Percentiles rank a stretch among this genome's conserved stretches.
These are phyloP conservation scores for Spathaspora girioi DNA, from an alignment of 805 yeast genomes.

Conservation along the genomic window DNA sequence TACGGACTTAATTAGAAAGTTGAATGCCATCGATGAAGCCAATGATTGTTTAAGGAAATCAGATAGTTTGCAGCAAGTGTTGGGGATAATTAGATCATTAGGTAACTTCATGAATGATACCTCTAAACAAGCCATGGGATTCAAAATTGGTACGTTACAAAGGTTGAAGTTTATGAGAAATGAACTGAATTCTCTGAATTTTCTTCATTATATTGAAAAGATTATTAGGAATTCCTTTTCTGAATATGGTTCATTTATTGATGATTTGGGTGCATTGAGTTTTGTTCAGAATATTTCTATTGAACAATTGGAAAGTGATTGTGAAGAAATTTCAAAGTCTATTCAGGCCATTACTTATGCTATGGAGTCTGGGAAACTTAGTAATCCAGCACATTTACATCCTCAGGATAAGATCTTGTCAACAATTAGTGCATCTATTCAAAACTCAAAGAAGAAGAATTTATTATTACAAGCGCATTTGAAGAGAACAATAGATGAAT, in stretches of 20 bases:
- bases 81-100: constrained; percentile 82
- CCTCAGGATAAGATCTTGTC: constrained; percentile 73
- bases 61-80: constrained; percentile 61
- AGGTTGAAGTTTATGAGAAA: constrained; percentile 88
- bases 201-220: constrained; percentile 88
- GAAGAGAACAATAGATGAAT: constrained; percentile 58
- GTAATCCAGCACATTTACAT: constrained; percentile 74
- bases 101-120: constrained; percentile 96
- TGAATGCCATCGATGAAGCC: constrained; percentile 71
- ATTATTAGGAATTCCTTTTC: constrained; percentile 84
- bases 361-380: constrained; percentile 76
- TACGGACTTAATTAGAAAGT: constrained; percentile 60
- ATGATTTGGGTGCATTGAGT: constrained; percentile 59
- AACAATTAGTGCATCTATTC: constrained; percentile 61
- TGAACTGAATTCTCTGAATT: constrained; percentile 80
- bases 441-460: constrained; percentile 71
- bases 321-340: constrained; percentile 56
- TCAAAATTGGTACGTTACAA: constrained; percentile 84
- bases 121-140: constrained; percentile 91
- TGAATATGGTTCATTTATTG: constrained; percentile 67
- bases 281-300: constrained; percentile 71
- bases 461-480: constrained; percentile 62
- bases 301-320: constrained; percentile 76
- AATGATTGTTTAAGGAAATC: constrained; percentile 63
- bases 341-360: constrained; percentile 72